Percentiles rank a stretch among this genome's conserved stretches.
These are phyloP conservation scores for Micractinium conductrix DNA, from an alignment of 139 green algal species.

Conservation along the genomic window DNA sequence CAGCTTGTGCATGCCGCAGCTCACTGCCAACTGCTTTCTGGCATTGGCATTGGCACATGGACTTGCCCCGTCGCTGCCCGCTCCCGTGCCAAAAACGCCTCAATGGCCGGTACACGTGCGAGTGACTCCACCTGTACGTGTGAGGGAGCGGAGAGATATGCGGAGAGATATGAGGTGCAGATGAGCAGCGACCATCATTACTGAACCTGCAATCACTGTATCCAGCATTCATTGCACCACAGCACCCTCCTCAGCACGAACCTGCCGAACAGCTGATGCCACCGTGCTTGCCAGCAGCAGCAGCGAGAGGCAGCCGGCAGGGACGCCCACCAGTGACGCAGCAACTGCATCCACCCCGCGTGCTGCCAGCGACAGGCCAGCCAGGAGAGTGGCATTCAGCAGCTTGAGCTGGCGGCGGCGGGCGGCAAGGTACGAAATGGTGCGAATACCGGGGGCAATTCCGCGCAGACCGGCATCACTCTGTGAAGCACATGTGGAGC, in stretches of 20 bases:
- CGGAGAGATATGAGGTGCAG: no score
- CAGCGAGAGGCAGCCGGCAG: slow-evolving; percentile 33
- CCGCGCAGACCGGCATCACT: slow-evolving; percentile 30
- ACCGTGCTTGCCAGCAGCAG: slow-evolving; percentile 43
- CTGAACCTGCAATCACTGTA: no score
- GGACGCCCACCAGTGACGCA: slow-evolving; percentile 18
- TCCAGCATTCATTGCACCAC: background rate
- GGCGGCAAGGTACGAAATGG: slow-evolving; percentile 4
- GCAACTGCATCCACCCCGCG: slow-evolving; percentile 21
- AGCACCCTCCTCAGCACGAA: no score
- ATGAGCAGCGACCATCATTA: no score
- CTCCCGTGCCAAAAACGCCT: slow-evolving; percentile 1
- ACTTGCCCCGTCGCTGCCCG: background rate
- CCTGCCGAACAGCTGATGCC: slow-evolving; percentile 14
- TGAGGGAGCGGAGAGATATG: background rate
- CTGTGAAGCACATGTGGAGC: background rate
- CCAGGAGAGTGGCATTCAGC: slow-evolving; percentile 33
- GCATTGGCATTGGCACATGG: no score
- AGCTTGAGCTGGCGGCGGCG: slow-evolving; percentile 32
- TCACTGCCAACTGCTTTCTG: no score
- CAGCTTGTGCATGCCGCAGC: no score
- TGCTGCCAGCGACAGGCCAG: slow-evolving; percentile 33
- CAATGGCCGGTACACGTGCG: background rate
- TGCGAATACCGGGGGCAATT: slow-evolving; percentile 32
- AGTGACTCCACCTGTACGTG: slow-evolving; percentile 15